A percentile compares a stretch with the other conserved stretches of the same genome.
These are phyloP conservation scores for Marasmius tenuissimus DNA, from an alignment of 1,284 basidiomycete genomes.

Conservation along the genomic window DNA sequence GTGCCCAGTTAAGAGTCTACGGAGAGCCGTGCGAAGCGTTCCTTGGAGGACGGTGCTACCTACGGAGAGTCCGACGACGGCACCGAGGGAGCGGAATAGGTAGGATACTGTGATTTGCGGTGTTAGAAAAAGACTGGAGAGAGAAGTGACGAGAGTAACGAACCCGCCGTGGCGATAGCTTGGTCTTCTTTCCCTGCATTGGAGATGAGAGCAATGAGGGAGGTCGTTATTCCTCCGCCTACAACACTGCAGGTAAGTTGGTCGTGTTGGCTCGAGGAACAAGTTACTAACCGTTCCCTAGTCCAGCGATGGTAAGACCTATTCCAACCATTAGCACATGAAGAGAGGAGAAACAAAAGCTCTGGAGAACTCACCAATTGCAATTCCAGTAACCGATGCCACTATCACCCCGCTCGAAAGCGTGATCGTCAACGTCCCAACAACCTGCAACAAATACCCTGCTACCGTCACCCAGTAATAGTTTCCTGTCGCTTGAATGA, in stretches of 20 bases:
- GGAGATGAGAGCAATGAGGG: constrained; percentile 58
- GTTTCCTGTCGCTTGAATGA: constrained; percentile 58
- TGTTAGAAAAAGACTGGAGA: neutral
- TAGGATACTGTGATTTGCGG: constrained; percentile 50
- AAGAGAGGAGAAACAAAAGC: neutral
- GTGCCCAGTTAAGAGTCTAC: constrained; percentile 26
- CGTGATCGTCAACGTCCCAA: constrained; percentile 39
- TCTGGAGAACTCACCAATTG: constrained; percentile 34
- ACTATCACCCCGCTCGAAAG: constrained; percentile 38
- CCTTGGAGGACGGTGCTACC: constrained; percentile 56
- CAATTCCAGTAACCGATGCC: constrained; percentile 37
- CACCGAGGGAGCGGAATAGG: constrained; percentile 64
- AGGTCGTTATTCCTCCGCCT: constrained; percentile 56
- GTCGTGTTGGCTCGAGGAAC: no score
- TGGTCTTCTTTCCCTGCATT: constrained; percentile 62
- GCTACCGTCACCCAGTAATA: constrained; percentile 52
- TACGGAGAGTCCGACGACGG: constrained; percentile 54
- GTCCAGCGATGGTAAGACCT: no score
- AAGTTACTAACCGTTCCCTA: no score
- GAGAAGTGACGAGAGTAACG: constrained; percentile 10
- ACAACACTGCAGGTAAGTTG: constrained; percentile 22
- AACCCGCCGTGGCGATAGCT: constrained; percentile 63
- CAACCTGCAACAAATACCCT: constrained; percentile 37
- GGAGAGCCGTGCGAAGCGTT: constrained; percentile 44
- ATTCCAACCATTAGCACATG: no score